phyloP scores from a whole-genome alignment of 768 basidiomycete genomes.

The Mycena albidolilacea region DNA sequence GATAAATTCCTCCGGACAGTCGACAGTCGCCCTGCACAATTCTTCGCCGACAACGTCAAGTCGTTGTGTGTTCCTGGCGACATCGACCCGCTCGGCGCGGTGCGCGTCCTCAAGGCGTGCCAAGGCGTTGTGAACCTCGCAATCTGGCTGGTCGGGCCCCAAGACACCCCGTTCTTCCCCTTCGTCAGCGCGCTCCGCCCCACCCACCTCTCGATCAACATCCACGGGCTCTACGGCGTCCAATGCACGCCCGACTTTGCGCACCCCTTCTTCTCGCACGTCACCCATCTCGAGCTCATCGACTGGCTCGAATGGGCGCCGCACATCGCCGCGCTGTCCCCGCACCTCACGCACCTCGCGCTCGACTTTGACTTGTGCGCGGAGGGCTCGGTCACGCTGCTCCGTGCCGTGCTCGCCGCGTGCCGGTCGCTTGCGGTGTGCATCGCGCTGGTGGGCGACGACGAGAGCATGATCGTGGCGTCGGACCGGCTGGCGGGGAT shows the following conservation, averaged over 20 bases:
- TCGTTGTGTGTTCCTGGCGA: slow-evolving; percentile 47
- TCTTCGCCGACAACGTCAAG: slow-evolving; percentile 45
- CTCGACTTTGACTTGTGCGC: slow-evolving; percentile 40
- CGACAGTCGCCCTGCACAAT: slow-evolving; percentile 38
- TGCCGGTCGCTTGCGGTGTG: slow-evolving; percentile 42
- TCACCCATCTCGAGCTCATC: slow-evolving; percentile 46
- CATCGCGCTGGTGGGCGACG: slow-evolving; percentile 43
- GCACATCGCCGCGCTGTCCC: slow-evolving; percentile 21
- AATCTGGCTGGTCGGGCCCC: slow-evolving; percentile 41
- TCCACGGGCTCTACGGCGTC: slow-evolving; percentile 41
- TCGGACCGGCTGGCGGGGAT: slow-evolving; percentile 36
- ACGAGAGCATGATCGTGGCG: slow-evolving; percentile 39
- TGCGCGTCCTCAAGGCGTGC: slow-evolving; percentile 42
- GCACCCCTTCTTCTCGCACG: slow-evolving; percentile 45
- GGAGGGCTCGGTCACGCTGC: slow-evolving; percentile 27
- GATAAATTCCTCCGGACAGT: slow-evolving; percentile 40
- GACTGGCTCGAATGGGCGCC: slow-evolving; percentile 42
- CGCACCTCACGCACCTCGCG: slow-evolving; percentile 45
- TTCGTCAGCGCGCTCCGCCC: slow-evolving; percentile 41
- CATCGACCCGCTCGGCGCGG: slow-evolving; percentile 36
- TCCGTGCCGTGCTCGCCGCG: slow-evolving; percentile 39
- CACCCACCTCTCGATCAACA: slow-evolving; percentile 44
- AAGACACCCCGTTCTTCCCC: slow-evolving; percentile 36
- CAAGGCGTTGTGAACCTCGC: slow-evolving; percentile 46
- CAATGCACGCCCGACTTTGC: slow-evolving; percentile 36